Base-by-base conservation (phyloP, 1,139 yeast species). In the Meyerozyma smithsonii region DNA sequence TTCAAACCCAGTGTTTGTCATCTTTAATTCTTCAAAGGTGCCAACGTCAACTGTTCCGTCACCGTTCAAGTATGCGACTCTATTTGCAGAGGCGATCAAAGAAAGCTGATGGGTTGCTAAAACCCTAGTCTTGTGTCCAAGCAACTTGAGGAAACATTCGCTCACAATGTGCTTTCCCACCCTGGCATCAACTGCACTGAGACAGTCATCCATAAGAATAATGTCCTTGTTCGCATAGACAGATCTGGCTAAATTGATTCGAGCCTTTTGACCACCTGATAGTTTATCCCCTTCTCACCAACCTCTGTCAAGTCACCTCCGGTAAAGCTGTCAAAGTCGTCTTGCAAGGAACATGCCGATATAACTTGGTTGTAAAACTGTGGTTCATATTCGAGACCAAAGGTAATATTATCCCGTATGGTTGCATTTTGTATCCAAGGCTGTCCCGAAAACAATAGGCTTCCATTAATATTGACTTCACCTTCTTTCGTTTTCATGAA, bases 191-290 rank as follows among this genome's bases (percentile, higher is more conserved):
- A 72, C 77, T 1, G 77, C 77, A 52, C 70, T 62, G 43, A 71
- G 57, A 14, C 71, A 75, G 51, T 72, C 77, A 46, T 72, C 77
- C 50, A 72, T 46, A 34, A 72, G 50, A 14, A 69, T 55, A 20
- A 71, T 66, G 39, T 69, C 74, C 34, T 54, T 55, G 36, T 60
- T 53, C 12, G 71, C 62, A 46, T 72, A 72, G 7, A 71, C 71
- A 7, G 75, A 69, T 46, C 77, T 57, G 2, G 76, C 77, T 39
- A 72, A 57, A 46, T 64, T 69, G 36, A 72, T 61, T 45, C 77
- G 55, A 0, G 77, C 76, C 49, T 72, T 72, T 49, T 72, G 77
- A 15, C 77, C 77, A 18, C 77, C 77, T 5, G 74, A 69, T 28
- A 72, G 0, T 76, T 72, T 36, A 72, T 66, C 37, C 77, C 77